Conservation (phyloP, 495 filamentous ascomycete genomes). For the Penicillium longicatenatum region DNA sequence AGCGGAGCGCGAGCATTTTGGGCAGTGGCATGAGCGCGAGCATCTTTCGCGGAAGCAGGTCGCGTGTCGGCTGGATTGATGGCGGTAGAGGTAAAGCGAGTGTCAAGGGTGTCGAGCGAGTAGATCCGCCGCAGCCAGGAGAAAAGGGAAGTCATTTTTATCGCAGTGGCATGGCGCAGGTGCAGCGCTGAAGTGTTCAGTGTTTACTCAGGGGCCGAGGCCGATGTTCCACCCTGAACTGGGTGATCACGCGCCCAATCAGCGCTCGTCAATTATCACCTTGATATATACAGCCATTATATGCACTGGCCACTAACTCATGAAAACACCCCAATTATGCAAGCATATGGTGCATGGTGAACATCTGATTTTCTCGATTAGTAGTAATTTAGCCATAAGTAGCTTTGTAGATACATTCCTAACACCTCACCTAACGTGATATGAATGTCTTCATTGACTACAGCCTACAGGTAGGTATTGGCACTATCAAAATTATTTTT, state of each 20-base stretch:
- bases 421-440: too few species aligned
- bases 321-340: too few species aligned
- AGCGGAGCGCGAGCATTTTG: conserved; percentile 55
- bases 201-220: conserved; percentile 19
- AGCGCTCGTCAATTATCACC: conserved; percentile 13
- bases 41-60: conserved; percentile 42
- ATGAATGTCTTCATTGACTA: too few species aligned
- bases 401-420: too few species aligned
- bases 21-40: conserved; percentile 48
- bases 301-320: too few species aligned
- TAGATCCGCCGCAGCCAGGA: conserved; percentile 59
- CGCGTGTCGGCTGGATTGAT: conserved; percentile 53
- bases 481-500: too few species aligned
- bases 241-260: conserved; percentile 13
- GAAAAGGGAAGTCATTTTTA: conserved; percentile 39
- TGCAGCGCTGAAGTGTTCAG: conserved; percentile 3
- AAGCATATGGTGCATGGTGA: too few species aligned
- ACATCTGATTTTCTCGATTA: too few species aligned
- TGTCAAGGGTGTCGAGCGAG: conserved; percentile 90
- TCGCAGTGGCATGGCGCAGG: conserved; percentile 35
- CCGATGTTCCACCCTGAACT: neutral
- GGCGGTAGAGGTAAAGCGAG: conserved; percentile 77
- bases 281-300: neutral
- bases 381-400: too few species aligned
- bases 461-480: too few species aligned